Evolutionary conservation across 306 rosid genomes (phyloP), one percentile per base, ranked within the genome.

Genomic region (Amphicarpaea edgeworthii): DNA sequence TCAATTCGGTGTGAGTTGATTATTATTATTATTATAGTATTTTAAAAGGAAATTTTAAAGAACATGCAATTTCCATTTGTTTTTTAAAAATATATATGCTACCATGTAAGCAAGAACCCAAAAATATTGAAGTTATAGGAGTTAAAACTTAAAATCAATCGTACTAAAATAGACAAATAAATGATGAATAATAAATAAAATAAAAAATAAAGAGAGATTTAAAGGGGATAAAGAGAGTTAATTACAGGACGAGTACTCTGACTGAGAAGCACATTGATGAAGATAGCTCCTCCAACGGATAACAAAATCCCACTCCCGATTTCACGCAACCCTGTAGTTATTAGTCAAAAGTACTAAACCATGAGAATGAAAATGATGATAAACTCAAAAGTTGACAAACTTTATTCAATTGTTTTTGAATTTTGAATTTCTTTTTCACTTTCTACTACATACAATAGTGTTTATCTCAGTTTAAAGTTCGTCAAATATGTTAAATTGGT

Each of bases 201-300:
- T n/a, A 34, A 34, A 6, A 34, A 34, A 34, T 4, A 34, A 6
- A 26, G 66, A 12, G 2, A 57, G 26, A 12, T 12, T 55, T 21
- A 4, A 1, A 11, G 23, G n/a, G 63, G 38, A 24, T 12, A 24
- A 3, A 63, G 75, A 55, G 58, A 24, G 1, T 0, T n/a, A n/a
- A n/a, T n/a, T 71, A 91, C 97, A 2, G 86, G 88, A 10, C 97
- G 93, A 49, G 97, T 90, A 60, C 19, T 55, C 7, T 45, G 81
- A 75, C 97, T 92, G 75, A 88, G 91, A 32, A 41, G 50, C 42
- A 81, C 0, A 49, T 92, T 89, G 73, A 92, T 86, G 82, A 89
- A 73, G 30, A 88, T 0, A 4, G 93, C 73, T 54, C 38, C 16
- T 28, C 49, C 24, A 0, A 68, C 0, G 0, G 96, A 92, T 49